Evolutionary conservation across 164 flowering plant species (phyloP).

Genomic region (Chimonanthus praecox): DNA sequence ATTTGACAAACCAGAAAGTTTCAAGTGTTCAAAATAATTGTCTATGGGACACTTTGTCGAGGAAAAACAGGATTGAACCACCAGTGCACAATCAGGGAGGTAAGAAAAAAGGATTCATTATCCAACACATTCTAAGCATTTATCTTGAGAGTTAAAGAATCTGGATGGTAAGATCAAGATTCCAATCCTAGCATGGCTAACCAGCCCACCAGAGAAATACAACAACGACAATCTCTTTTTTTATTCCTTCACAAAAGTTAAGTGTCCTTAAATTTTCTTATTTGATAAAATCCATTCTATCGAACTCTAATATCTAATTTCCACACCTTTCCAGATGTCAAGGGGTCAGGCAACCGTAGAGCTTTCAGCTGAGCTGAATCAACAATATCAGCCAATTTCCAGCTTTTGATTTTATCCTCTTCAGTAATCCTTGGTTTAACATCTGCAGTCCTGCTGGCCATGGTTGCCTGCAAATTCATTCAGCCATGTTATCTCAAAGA

Average conservation of each 20-base stretch:
- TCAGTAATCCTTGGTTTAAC: conserved; percentile 20
- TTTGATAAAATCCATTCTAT: not conserved
- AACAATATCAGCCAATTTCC: conserved; percentile 22
- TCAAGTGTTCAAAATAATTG: no score
- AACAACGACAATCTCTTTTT: no score
- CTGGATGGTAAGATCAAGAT: no score
- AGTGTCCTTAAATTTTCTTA: not conserved
- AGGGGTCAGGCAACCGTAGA: conserved; percentile 13
- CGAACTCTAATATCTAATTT: not conserved
- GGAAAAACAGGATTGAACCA: no score
- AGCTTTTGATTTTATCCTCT: conserved; percentile 17
- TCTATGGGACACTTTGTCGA: no score
- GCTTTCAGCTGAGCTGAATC: conserved; percentile 17
- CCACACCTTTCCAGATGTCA: conserved; percentile 17
- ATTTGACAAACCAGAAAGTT: no score
- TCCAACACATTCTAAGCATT: no score
- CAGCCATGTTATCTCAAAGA: not conserved
- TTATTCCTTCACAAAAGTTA: not conserved
- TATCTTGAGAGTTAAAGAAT: no score
- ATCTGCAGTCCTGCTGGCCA: conserved; percentile 16
- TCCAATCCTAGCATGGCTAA: no score
- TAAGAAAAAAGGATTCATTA: not conserved
- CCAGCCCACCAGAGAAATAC: no score
- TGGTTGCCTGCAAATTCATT: conserved; percentile 12
- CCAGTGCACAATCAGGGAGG: no score